Percentiles rank a stretch among this genome's conserved stretches.
Evolutionary conservation across 805 yeast genomes (phyloP).

Genomic region (Metschnikowia henanensis): DNA sequence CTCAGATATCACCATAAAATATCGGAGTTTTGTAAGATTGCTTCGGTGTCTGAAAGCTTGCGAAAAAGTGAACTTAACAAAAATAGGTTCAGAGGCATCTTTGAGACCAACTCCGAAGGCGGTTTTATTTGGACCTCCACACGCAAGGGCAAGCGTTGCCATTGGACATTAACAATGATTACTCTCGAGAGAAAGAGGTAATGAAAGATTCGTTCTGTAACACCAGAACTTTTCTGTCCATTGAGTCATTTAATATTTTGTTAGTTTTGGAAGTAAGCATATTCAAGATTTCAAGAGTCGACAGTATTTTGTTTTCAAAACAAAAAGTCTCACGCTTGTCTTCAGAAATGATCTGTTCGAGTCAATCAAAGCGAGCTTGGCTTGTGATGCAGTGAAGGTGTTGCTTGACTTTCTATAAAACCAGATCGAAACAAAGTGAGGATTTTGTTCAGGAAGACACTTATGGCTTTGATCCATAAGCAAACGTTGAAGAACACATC

Average conservation of each 20-base stretch:
- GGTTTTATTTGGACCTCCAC: constrained; percentile 73
- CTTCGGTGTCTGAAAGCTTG: constrained; percentile 75
- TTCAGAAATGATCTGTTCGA: constrained; percentile 89
- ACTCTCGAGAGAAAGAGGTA: constrained; percentile 37
- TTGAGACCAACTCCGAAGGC: constrained; percentile 73
- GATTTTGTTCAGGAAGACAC: constrained; percentile 76
- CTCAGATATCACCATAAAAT: constrained; percentile 64
- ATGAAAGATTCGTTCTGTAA: constrained; percentile 35
- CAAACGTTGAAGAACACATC: constrained; percentile 58
- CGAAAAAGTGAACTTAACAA: constrained; percentile 81
- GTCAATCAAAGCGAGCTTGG: constrained; percentile 75
- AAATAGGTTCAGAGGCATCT: constrained; percentile 79
- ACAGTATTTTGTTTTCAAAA: constrained; percentile 77
- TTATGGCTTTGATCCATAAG: constrained; percentile 78
- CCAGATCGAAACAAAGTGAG: constrained; percentile 80
- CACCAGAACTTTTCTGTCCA: constrained; percentile 68
- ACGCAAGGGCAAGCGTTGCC: constrained; percentile 87
- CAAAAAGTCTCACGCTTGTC: constrained; percentile 82
- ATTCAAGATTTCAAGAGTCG: constrained; percentile 74
- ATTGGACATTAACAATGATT: constrained; percentile 60
- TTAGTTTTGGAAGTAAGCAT: constrained; percentile 72
- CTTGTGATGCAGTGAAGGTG: constrained; percentile 84
- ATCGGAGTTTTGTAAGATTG: constrained; percentile 67
- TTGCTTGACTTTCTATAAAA: constrained; percentile 80
- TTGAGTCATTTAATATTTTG: constrained; percentile 76